Conservation (phyloP, 192 early-diverging fungal genomes). For the Linnemannia exigua region DNA sequence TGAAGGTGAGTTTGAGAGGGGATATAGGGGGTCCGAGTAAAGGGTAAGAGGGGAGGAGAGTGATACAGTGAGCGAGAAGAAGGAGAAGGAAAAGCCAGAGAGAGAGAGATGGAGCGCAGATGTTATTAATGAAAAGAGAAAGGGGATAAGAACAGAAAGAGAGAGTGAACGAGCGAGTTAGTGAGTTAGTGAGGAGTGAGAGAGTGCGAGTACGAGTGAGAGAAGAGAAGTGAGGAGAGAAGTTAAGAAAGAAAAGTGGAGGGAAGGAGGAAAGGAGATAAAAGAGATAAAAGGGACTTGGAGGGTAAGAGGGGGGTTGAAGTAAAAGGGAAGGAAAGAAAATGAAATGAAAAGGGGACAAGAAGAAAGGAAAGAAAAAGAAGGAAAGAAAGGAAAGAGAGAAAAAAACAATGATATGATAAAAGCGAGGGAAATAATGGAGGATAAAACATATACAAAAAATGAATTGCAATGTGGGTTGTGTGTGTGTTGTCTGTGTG, state of each 20-base stretch:
- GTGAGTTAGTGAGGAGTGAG: not conserved
- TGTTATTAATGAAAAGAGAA: not conserved
- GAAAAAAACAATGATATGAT: not conserved
- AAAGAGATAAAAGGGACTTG: not conserved
- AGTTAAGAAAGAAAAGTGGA: not conserved
- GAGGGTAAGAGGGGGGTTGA: not conserved
- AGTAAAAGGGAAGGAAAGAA: not conserved
- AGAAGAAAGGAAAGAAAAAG: not conserved
- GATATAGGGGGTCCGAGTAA: not conserved
- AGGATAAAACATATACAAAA: not conserved
- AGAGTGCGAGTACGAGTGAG: too few relatives aligned
- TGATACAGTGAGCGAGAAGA: too few relatives aligned
- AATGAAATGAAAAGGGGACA: not conserved
- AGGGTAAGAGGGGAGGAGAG: too few relatives aligned
- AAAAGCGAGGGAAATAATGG: slow-evolving; percentile 7
- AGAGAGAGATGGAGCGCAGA: not conserved
- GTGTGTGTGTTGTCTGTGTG: not conserved
- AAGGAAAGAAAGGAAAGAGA: not conserved
- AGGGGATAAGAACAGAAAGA: not conserved
- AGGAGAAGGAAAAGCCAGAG: too few relatives aligned
- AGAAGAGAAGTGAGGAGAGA: not conserved
- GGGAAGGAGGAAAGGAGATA: not conserved
- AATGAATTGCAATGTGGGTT: not conserved
- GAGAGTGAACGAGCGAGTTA: not conserved
- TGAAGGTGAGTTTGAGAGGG: not conserved